Percentiles rank a stretch among this genome's conserved stretches.
These are phyloP conservation scores for Chlorella sp. DNA, from an alignment of 139 green algal species.

Conservation along the genomic window DNA sequence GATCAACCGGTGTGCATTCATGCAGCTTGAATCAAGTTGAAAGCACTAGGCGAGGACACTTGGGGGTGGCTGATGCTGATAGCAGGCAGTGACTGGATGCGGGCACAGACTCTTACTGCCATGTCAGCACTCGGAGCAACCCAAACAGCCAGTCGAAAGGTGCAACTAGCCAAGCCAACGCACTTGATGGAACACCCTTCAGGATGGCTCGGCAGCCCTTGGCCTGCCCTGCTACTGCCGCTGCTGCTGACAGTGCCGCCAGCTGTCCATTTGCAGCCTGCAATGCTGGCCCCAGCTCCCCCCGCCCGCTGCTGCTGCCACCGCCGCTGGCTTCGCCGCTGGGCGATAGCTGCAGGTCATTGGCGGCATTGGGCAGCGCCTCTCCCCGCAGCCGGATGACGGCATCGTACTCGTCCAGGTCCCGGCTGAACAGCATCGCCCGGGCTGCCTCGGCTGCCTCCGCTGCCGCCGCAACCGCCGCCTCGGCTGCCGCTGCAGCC, in stretches of 20 bases:
- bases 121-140: too few relatives aligned
- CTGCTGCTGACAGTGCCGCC: neutral
- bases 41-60: too few relatives aligned
- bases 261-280: constrained; percentile 10
- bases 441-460: neutral
- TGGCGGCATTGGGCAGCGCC: constrained; percentile 47
- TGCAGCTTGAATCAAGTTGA: too few relatives aligned
- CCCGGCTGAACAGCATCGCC: constrained; percentile 43
- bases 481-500: neutral
- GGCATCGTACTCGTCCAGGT: constrained; percentile 64
- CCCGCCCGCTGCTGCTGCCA: neutral
- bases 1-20: too few relatives aligned
- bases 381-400: constrained; percentile 67
- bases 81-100: too few relatives aligned
- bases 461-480: constrained; percentile 13
- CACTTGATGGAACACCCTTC: constrained; percentile 43
- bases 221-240: neutral
- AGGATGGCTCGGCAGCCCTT: constrained; percentile 41
- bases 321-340: neutral
- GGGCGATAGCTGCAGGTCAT: neutral
- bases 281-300: constrained; percentile 2
- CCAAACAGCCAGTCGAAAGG: too few relatives aligned
- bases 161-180: neutral
- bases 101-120: too few relatives aligned
- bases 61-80: too few relatives aligned